Base-by-base conservation (phyloP, 768 basidiomycete genomes). In the Macrocybe gigantea region DNA sequence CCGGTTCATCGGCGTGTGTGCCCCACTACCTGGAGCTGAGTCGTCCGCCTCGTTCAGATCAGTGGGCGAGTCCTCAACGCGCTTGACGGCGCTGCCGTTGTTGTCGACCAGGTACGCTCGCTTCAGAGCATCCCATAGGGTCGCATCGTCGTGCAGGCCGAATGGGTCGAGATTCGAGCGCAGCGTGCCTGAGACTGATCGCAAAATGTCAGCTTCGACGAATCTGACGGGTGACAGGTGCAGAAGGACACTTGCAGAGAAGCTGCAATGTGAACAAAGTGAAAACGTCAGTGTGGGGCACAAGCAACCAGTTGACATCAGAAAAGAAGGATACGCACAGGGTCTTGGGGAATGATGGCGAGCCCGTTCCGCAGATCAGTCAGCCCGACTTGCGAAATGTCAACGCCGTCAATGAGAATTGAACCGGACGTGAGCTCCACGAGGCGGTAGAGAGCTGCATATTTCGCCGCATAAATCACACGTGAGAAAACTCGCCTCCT, bases 81-180 rank as follows among this genome's bases (percentile, higher is more conserved):
- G 22, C 22, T 22, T 22, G 22, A 22, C 22, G 2, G 22, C 22
- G 22, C 22, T 22, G 22, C 22, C 22, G 22, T 22, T 22, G 40
- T 67, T 66, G 22, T 89, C 88, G 35, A 92, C 80, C 11, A 96
- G 77, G 64, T 93, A 85, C 1, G 92, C 79, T 22, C 92, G 84
- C 59, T 80, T 84, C 41, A 96, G 69, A 3, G 94, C 91, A 56
- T 95, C 92, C 85, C 89, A 93, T 13, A 96, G 74, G 15, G 75
- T 74, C 14, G 79, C 80, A 61, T 95, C 93, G 52, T 88, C 86
- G 52, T 88, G 79, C 39, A 79, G 64, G 42, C 78, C 82, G 67
- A 95, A 94, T 0, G 94, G 94, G 62, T 96, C 94, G 4, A 96
- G 79, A 60, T 97, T 96, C 38, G 80, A 79, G 43, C 93, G 77